Evolutionary conservation across 129 eudicot genomes (phyloP), one percentile per base, ranked within the genome.

Genomic region (Flaveria sonorensis): DNA sequence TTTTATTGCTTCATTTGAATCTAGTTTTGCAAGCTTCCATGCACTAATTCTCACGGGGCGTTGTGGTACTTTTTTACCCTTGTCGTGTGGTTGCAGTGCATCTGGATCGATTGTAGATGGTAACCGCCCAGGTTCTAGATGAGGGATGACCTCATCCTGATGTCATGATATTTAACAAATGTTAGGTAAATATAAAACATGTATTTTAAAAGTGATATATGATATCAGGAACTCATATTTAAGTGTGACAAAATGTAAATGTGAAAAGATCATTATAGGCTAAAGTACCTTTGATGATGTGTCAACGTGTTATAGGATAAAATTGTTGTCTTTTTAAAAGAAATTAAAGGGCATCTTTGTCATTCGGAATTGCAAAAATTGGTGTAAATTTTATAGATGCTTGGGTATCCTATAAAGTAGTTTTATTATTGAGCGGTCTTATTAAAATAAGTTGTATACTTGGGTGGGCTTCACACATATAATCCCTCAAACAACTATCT

Each of bases 121-220:
- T 47, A 87, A 68, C 77, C 83, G 87, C 50, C 98, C 98, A 16
- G 98, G 98, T 53, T 92, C 96, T 77, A 94, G 79, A 62, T 89
- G 98, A 39, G 98, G 98, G 75, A 88, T 89, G 57, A 94, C 97
- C 83, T 94, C 98, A 53, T 94, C 98, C 98, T 94, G 89, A 76
- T 46, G 19, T 51, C 66, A 81, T 7, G 43, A 30, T 6, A 71
- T 24, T 14, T 20, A 36, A 30, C 15, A 63, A 63, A 26, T 15
- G 69, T 63, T 63, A 32, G 45, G 30, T 63, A 13, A 24, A 61
- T n/a, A 24, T 26, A 24, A 61, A 12, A 1, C 5, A 6, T 12
- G 65, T 42, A 26, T 61, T 28, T 60, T 24, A 60, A 23, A 60
- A 60, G 40, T 24, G n/a, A 60, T 60, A 53, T 16, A 50, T 15